phyloP scores from a whole-genome alignment of 2,329 filamentous ascomycete genomes.

The Byssoonygena ceratinophila region DNA sequence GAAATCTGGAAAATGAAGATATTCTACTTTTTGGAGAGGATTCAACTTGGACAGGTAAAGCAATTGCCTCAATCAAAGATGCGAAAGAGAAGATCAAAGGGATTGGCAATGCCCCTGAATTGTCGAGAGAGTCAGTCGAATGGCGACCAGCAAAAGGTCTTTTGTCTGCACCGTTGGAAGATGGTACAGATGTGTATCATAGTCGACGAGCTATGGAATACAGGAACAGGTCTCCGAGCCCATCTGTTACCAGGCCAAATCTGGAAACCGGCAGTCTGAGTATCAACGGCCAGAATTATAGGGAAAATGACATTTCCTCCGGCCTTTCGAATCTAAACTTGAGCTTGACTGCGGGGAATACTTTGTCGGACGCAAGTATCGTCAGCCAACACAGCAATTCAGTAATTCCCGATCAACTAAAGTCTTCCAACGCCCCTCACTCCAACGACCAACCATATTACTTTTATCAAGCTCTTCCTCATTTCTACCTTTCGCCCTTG shows the following conservation, averaged over 20 bases:
- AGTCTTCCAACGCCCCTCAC: conserved; percentile 33
- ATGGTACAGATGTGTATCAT: conserved; percentile 43
- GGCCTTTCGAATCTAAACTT: conserved; percentile 15
- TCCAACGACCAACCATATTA: conserved; percentile 54
- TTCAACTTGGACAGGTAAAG: conserved; percentile 82
- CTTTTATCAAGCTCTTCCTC: conserved; percentile 78
- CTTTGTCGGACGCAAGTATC: background rate
- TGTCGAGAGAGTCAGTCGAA: conserved; percentile 42
- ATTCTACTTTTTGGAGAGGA: conserved; percentile 87
- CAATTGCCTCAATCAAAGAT: conserved; percentile 61
- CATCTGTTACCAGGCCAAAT: conserved; percentile 17
- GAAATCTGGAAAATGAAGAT: conserved; percentile 72
- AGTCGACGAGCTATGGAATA: conserved; percentile 40
- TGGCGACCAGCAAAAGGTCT: conserved; percentile 35
- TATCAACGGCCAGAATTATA: background rate
- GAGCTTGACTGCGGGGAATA: background rate
- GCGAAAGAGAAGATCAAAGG: conserved; percentile 64
- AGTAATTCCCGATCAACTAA: conserved; percentile 17
- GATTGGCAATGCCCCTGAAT: conserved; percentile 54
- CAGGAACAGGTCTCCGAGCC: conserved; percentile 30
- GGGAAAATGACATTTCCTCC: conserved; percentile 12
- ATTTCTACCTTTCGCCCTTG: conserved; percentile 79
- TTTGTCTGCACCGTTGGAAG: conserved; percentile 29
- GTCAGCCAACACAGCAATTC: conserved; percentile 5
- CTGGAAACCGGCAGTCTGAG: background rate